A percentile compares a stretch with the other conserved stretches of the same genome.
Evolutionary conservation across 768 basidiomycete species (phyloP).

Genomic region (Rhodosporidiobolus odoratus): DNA sequence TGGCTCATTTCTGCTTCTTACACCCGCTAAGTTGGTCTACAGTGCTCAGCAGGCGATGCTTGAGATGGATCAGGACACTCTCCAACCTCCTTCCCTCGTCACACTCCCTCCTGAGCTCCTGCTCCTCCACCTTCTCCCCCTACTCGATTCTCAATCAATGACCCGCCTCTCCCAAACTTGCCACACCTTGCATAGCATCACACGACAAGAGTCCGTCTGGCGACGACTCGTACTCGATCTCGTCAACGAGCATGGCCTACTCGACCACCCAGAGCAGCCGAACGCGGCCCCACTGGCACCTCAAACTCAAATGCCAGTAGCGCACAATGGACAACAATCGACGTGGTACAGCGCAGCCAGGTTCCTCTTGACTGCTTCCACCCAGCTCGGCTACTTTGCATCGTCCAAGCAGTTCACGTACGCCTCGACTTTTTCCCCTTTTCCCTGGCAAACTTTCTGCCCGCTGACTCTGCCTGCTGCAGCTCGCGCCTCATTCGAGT

Average conservation of each 20-base stretch:
- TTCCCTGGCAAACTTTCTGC: too few relatives aligned
- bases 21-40: background rate
- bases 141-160: constrained; percentile 22
- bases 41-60: background rate
- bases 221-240: background rate
- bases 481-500: constrained; percentile 30
- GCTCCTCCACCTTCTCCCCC: constrained; percentile 8
- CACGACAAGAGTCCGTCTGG: constrained; percentile 10
- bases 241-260: background rate
- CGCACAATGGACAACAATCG: background rate
- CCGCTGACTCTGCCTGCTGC: background rate
- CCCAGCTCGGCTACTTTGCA: constrained; percentile 20
- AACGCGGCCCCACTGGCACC: background rate
- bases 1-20: too few relatives aligned
- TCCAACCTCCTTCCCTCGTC: background rate
- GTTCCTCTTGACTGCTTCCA: constrained; percentile 4
- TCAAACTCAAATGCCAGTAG: background rate
- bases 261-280: background rate
- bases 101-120: constrained; percentile 26
- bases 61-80: background rate
- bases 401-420: constrained; percentile 27
- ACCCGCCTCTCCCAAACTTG: constrained; percentile 2
- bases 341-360: constrained; percentile 5
- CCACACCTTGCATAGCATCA: background rate
- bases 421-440: background rate